A percentile compares a stretch with the other conserved stretches of the same genome.
phyloP scores from a whole-genome alignment of 371 early-diverging fungal genomes.

The Actinomucor elegans region DNA sequence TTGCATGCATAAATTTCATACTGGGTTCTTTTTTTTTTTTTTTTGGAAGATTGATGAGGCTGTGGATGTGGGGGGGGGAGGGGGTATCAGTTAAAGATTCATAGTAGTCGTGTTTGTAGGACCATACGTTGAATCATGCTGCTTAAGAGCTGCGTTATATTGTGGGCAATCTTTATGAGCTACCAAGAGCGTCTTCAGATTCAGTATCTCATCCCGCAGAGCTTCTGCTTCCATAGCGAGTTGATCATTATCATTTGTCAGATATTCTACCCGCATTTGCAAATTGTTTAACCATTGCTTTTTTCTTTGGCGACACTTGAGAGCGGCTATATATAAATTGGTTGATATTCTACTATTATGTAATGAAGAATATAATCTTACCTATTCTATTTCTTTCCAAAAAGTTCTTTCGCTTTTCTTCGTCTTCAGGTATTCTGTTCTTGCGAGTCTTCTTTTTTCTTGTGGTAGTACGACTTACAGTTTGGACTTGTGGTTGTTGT shows the following conservation, averaged over 20 bases:
- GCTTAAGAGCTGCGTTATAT: conserved; percentile 4
- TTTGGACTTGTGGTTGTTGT: background rate
- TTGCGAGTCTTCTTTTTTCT: conserved; percentile 5
- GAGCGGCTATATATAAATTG: conserved; percentile 58
- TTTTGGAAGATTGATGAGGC: too few species aligned
- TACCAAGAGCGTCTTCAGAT: conserved; percentile 33
- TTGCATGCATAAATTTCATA: too few species aligned
- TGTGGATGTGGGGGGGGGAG: too few species aligned
- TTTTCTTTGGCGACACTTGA: conserved; percentile 89
- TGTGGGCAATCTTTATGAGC: conserved; percentile 61
- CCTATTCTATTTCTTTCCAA: conserved; percentile 83
- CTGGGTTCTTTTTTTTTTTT: too few species aligned
- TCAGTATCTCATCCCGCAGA: conserved; percentile 71
- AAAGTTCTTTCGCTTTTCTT: conserved; percentile 76
- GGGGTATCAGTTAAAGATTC: too few species aligned
- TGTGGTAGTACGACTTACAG: background rate
- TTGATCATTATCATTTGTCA: conserved; percentile 72
- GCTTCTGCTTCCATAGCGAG: conserved; percentile 63
- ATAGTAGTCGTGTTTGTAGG: too few species aligned
- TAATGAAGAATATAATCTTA: conserved; percentile 20
- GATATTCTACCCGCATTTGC: conserved; percentile 71
- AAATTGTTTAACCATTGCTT: conserved; percentile 81
- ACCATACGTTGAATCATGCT: too few species aligned
- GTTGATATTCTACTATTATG: background rate
- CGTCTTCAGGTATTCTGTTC: conserved; percentile 34